These are phyloP conservation scores for Ogataea ramenticola DNA, from an alignment of 805 yeast genomes.

Conservation along the genomic window DNA sequence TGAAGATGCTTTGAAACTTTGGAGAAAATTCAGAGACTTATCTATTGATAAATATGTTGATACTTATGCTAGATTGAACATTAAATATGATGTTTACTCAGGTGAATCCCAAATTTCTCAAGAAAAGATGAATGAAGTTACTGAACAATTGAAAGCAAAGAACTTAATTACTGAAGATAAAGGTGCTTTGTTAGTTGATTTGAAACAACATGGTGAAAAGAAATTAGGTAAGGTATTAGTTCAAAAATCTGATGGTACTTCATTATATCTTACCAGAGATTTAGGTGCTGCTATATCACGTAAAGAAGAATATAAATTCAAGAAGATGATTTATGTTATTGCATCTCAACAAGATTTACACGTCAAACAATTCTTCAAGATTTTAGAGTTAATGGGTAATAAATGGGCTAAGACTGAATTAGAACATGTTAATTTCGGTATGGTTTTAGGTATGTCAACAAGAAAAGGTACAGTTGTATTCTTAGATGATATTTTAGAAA, in stretches of 20 bases:
- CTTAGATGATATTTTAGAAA: slow-evolving; percentile 87
- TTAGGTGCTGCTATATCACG: slow-evolving; percentile 95
- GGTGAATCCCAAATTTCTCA: slow-evolving; percentile 93
- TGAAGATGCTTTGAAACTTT: slow-evolving; percentile 61
- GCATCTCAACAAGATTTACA: slow-evolving; percentile 97
- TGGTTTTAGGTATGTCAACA: slow-evolving; percentile 98
- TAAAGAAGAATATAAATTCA: slow-evolving; percentile 75
- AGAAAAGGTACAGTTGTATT: slow-evolving; percentile 99
- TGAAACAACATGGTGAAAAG: slow-evolving; percentile 71
- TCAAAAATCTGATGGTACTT: slow-evolving; percentile 92
- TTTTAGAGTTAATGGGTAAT: slow-evolving; percentile 81
- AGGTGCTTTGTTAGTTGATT: slow-evolving; percentile 86
- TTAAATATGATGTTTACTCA: slow-evolving; percentile 78
- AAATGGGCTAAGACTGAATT: slow-evolving; percentile 69
- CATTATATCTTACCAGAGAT: slow-evolving; percentile 90
- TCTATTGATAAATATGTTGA: slow-evolving; percentile 79
- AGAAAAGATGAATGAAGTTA: slow-evolving; percentile 60
- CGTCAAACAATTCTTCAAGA: slow-evolving; percentile 88
- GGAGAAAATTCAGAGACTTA: slow-evolving; percentile 87
- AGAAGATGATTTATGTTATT: slow-evolving; percentile 92
- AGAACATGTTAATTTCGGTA: slow-evolving; percentile 88
- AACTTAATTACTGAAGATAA: slow-evolving; percentile 75
- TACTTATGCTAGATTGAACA: slow-evolving; percentile 90
- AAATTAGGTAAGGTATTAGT: slow-evolving; percentile 90
- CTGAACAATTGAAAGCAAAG: slow-evolving; percentile 54